These are phyloP conservation scores for Pseudonectria foliicola DNA, from an alignment of 2,329 filamentous ascomycete species.

Conservation along the genomic window DNA sequence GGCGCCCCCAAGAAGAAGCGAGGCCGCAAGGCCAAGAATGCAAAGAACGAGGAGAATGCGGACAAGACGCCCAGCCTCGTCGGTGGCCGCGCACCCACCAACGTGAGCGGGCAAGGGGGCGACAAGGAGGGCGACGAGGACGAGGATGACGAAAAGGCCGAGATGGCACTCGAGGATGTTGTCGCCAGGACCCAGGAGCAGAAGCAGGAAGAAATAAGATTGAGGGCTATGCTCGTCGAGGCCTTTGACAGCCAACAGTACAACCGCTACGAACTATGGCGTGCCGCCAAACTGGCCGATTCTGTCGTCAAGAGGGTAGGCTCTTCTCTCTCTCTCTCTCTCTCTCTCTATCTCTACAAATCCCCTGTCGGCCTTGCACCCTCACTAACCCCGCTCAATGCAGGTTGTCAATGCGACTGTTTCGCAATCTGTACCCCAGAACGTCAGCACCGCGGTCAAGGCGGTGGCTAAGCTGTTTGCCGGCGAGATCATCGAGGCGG, in stretches of 20 bases:
- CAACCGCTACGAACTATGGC: slow-evolving; percentile 63
- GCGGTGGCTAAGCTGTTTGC: slow-evolving; percentile 71
- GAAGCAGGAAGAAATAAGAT: slow-evolving; percentile 52
- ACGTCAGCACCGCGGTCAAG: slow-evolving; percentile 68
- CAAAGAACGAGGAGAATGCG: slow-evolving; percentile 34
- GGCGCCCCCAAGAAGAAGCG: slow-evolving; percentile 51
- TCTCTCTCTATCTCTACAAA: too few species aligned
- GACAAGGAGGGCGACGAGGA: slow-evolving; percentile 46
- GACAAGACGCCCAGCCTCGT: slow-evolving; percentile 40
- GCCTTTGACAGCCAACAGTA: slow-evolving; percentile 61
- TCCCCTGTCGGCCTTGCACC: not conserved
- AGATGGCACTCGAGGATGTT: slow-evolving; percentile 50
- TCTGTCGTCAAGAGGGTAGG: slow-evolving; percentile 61
- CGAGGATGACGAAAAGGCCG: slow-evolving; percentile 49
- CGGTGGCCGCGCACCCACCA: slow-evolving; percentile 34
- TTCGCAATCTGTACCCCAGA: slow-evolving; percentile 68
- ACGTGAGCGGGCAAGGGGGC: slow-evolving; percentile 37
- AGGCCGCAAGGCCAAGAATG: slow-evolving; percentile 52
- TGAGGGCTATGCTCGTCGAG: slow-evolving; percentile 54
- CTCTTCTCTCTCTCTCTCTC: slow-evolving; percentile 1
- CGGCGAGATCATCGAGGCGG: slow-evolving; percentile 67
- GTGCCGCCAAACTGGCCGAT: slow-evolving; percentile 60
- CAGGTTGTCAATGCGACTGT: slow-evolving; percentile 74
- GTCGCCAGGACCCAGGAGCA: slow-evolving; percentile 60
- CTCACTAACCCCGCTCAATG: not conserved